These are phyloP conservation scores for Kodamaea sp. DNA, from an alignment of 1,139 yeast genomes.

Conservation along the genomic window DNA sequence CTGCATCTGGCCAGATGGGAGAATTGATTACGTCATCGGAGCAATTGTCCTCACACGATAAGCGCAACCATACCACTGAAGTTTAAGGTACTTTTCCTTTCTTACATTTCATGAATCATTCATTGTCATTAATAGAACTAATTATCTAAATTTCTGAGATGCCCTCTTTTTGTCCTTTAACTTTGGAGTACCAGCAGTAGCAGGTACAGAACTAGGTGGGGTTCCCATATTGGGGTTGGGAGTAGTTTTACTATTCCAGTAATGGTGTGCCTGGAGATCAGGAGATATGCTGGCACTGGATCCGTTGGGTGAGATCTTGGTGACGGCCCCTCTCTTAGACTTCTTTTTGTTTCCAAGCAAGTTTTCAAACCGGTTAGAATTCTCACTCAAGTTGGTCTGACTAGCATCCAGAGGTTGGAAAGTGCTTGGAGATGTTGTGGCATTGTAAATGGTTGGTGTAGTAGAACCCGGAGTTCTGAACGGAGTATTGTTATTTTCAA, in stretches of 20 bases:
- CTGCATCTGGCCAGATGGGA: no score
- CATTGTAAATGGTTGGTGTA: constrained; percentile 8
- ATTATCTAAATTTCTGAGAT: constrained; percentile 21
- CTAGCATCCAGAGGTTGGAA: constrained; percentile 11
- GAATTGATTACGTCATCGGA: no score
- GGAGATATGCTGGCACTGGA: constrained; percentile 15
- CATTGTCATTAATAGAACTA: not conserved
- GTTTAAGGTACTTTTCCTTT: no score
- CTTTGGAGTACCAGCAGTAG: constrained; percentile 9
- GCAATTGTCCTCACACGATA: no score
- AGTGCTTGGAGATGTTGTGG: constrained; percentile 4
- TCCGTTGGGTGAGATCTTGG: constrained; percentile 17
- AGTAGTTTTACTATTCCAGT: constrained; percentile 8
- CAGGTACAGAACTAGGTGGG: constrained; percentile 6
- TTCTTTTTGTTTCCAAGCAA: constrained; percentile 32
- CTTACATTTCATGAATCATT: no score
- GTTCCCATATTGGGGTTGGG: constrained; percentile 3
- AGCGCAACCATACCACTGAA: no score
- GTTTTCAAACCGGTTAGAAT: constrained; percentile 25
- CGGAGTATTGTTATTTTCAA: constrained; percentile 12
- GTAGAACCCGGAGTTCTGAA: constrained; percentile 11
- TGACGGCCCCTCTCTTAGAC: constrained; percentile 20
- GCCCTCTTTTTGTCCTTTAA: constrained; percentile 19
- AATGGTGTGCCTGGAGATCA: constrained; percentile 7
- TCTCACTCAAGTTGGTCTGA: constrained; percentile 11